phyloP scores from a whole-genome alignment of 2,329 filamentous ascomycete genomes.

The Colletotrichum chlorophyti region DNA sequence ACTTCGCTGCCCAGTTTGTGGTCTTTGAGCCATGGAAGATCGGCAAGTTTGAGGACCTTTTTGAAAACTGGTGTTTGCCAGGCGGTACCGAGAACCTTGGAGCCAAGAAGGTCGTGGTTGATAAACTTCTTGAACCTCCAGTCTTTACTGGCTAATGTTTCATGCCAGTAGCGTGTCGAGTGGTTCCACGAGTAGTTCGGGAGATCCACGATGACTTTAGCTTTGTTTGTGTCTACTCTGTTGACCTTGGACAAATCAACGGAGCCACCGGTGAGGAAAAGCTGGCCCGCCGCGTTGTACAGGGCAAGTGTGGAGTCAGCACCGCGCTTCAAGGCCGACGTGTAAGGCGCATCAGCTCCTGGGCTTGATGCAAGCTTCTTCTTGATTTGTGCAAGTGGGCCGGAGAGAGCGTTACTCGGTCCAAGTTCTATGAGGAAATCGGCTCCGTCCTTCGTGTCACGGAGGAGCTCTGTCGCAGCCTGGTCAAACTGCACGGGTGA shows the following conservation, averaged over 20 bases:
- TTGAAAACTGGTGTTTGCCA: background rate
- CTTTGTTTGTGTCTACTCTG: background rate
- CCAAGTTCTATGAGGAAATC: slow-evolving; percentile 28
- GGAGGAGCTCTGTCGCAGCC: background rate
- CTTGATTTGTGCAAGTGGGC: slow-evolving; percentile 29
- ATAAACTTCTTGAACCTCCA: slow-evolving; percentile 3
- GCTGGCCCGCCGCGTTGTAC: background rate
- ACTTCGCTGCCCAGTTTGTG: slow-evolving; percentile 49
- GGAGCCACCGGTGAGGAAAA: background rate
- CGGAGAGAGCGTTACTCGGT: background rate
- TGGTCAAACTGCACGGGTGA: slow-evolving; percentile 9
- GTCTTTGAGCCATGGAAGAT: slow-evolving; percentile 46
- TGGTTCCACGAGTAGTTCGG: slow-evolving; percentile 18
- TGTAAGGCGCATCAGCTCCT: background rate
- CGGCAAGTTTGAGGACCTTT: background rate
- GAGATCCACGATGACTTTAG: background rate
- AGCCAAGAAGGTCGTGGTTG: slow-evolving; percentile 10
- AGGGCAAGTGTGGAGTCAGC: background rate
- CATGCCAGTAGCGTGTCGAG: slow-evolving; percentile 4
- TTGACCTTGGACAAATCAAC: background rate
- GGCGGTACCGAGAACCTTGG: background rate
- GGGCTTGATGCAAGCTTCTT: slow-evolving; percentile 10
- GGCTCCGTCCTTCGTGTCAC: background rate
- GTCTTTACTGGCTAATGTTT: background rate
- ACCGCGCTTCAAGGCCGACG: background rate